phyloP scores from a whole-genome alignment of 495 filamentous ascomycete species.

The Trichocladium uniseriatum region DNA sequence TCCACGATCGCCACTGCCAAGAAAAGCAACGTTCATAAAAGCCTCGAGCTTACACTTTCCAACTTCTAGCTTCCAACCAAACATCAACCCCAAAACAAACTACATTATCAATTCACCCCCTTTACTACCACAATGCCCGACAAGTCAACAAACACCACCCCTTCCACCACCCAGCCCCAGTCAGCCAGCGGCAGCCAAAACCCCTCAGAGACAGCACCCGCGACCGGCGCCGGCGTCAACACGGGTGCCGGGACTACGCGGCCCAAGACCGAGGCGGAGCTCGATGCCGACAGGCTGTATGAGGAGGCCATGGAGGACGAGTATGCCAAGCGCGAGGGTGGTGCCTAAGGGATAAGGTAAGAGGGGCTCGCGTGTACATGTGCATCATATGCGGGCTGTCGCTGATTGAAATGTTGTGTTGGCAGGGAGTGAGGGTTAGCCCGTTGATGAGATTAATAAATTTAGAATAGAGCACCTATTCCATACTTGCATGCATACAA shows the following conservation, averaged over 20 bases:
- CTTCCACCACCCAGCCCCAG: not conserved
- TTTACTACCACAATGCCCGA: not conserved
- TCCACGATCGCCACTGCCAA: not conserved
- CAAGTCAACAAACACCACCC: not conserved
- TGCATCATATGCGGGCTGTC: too few species aligned
- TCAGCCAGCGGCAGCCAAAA: not conserved
- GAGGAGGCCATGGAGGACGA: constrained; percentile 70
- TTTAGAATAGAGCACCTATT: too few species aligned
- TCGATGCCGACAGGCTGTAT: constrained; percentile 52
- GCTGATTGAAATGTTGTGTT: too few species aligned
- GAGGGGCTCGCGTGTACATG: too few species aligned
- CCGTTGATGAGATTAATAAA: too few species aligned
- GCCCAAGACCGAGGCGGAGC: constrained; percentile 32
- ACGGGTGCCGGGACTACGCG: constrained; percentile 32
- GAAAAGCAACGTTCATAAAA: too few species aligned
- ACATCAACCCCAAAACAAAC: not conserved
- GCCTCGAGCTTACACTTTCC: not conserved
- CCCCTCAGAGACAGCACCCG: not conserved
- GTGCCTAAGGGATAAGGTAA: constrained; percentile 41
- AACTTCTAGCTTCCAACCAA: not conserved
- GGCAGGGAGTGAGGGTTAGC: too few species aligned
- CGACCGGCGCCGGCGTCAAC: constrained; percentile 31
- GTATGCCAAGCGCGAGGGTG: constrained; percentile 69
- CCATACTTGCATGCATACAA: too few species aligned
- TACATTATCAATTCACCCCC: not conserved